Conservation (phyloP, 768 basidiomycete genomes). For the Termitomyces sp. region DNA sequence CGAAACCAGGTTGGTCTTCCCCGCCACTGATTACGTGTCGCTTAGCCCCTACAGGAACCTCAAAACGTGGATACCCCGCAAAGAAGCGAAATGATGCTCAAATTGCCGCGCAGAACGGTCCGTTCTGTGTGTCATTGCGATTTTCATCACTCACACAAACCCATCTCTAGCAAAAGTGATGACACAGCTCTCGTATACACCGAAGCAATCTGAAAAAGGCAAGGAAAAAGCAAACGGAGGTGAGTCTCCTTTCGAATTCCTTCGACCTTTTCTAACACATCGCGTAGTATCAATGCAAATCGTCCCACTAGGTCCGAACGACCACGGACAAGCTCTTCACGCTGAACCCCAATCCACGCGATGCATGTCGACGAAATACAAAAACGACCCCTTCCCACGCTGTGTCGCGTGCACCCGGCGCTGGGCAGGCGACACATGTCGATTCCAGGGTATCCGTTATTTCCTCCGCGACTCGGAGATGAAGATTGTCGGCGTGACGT, state of each 20-base stretch:
- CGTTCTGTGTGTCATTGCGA: too few relatives aligned
- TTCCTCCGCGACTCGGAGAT: constrained; percentile 62
- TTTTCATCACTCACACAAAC: too few relatives aligned
- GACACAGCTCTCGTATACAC: constrained; percentile 41
- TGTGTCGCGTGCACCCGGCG: constrained; percentile 84
- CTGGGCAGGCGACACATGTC: constrained; percentile 86
- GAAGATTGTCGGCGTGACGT: constrained; percentile 64
- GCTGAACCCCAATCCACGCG: constrained; percentile 76
- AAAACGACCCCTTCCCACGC: constrained; percentile 67
- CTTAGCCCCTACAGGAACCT: constrained; percentile 28
- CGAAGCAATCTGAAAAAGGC: constrained; percentile 35
- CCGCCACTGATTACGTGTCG: background rate
- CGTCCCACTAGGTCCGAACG: constrained; percentile 25
- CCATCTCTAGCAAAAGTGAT: constrained; percentile 37
- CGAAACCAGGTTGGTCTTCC: constrained; percentile 5
- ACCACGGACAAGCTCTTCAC: constrained; percentile 32
- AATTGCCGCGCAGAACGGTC: constrained; percentile 64
- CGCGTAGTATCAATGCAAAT: constrained; percentile 23
- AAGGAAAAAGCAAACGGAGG: constrained; percentile 42
- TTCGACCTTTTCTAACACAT: background rate
- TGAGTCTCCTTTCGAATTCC: constrained; percentile 8
- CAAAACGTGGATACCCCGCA: constrained; percentile 65
- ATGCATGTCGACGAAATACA: constrained; percentile 83
- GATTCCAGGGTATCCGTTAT: constrained; percentile 82
- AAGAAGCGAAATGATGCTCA: constrained; percentile 73